Conservation (phyloP, 306 rosid genomes). For the Begonia fuchsioides region DNA sequence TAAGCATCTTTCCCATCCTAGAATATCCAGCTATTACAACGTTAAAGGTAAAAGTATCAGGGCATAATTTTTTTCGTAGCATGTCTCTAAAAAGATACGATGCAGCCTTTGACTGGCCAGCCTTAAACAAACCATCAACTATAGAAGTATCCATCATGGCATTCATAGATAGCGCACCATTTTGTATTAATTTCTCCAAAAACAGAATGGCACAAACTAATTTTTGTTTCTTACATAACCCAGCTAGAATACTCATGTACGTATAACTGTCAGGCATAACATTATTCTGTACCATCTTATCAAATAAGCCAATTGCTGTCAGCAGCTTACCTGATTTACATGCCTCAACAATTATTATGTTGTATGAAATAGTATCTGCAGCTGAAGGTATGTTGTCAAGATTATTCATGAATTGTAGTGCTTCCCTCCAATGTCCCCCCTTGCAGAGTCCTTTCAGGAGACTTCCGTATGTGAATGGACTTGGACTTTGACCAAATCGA, state of each 20-base stretch:
- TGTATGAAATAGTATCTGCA: conserved; percentile 42
- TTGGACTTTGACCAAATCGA: conserved; percentile 40
- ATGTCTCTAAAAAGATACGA: conserved; percentile 46
- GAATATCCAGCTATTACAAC: conserved; percentile 43
- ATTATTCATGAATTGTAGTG: conserved; percentile 24
- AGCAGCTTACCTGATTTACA: conserved; percentile 43
- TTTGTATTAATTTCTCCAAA: conserved; percentile 30
- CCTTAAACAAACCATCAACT: conserved; percentile 50
- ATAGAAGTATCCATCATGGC: conserved; percentile 41
- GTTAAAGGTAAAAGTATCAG: conserved; percentile 41
- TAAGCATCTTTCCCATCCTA: conserved; percentile 37
- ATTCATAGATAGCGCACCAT: conserved; percentile 27
- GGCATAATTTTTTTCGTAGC: conserved; percentile 26
- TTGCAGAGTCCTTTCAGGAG: conserved; percentile 50
- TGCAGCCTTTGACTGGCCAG: conserved; percentile 50
- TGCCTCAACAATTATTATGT: conserved; percentile 34
- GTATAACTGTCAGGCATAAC: conserved; percentile 46
- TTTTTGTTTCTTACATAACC: conserved; percentile 44
- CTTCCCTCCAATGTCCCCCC: conserved; percentile 47
- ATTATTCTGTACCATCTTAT: conserved; percentile 45
- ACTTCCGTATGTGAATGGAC: conserved; percentile 47
- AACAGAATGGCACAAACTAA: conserved; percentile 44
- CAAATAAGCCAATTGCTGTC: conserved; percentile 34
- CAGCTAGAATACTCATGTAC: conserved; percentile 41
- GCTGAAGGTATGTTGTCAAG: conserved; percentile 34